These are phyloP conservation scores for Auricularia sp. DNA, from an alignment of 768 basidiomycete species.

Conservation along the genomic window DNA sequence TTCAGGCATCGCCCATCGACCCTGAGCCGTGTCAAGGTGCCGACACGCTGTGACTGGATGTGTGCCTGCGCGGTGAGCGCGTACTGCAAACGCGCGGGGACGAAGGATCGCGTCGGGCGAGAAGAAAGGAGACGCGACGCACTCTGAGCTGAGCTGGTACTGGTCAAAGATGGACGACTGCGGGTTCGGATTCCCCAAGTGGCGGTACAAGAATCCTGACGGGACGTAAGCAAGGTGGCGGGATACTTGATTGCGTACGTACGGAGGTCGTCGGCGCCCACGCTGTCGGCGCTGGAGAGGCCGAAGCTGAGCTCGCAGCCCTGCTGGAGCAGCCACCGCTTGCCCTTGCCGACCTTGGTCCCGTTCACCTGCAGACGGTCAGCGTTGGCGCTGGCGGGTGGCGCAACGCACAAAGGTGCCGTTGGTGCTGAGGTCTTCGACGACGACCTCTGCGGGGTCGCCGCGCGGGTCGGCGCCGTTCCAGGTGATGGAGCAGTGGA, in stretches of 20 bases:
- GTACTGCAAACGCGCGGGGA: too few species aligned
- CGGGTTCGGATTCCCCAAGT: background rate
- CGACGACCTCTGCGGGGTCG: conserved; percentile 31
- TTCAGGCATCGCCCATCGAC: too few species aligned
- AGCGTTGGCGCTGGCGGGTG: conserved; percentile 8
- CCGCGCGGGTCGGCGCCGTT: conserved; percentile 34
- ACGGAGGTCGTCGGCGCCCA: background rate
- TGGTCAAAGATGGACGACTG: conserved; percentile 24
- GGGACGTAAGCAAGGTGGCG: background rate
- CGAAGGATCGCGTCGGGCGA: background rate
- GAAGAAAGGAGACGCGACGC: conserved; percentile 2
- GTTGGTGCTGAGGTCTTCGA: conserved; percentile 56
- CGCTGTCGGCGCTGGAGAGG: background rate
- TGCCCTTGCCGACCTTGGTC: background rate
- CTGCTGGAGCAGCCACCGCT: background rate
- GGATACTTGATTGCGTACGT: background rate
- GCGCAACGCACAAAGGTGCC: conserved; percentile 40
- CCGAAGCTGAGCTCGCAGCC: background rate
- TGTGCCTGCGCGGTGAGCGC: too few species aligned
- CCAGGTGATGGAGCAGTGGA: conserved; percentile 50
- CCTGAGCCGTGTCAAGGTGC: too few species aligned
- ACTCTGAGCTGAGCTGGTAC: conserved; percentile 27
- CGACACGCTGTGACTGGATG: too few species aligned
- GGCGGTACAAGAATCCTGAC: background rate
- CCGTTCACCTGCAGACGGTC: background rate